Conservation (phyloP, 1,139 yeast genomes). For the Scheffersomyces cryptocercus region DNA sequence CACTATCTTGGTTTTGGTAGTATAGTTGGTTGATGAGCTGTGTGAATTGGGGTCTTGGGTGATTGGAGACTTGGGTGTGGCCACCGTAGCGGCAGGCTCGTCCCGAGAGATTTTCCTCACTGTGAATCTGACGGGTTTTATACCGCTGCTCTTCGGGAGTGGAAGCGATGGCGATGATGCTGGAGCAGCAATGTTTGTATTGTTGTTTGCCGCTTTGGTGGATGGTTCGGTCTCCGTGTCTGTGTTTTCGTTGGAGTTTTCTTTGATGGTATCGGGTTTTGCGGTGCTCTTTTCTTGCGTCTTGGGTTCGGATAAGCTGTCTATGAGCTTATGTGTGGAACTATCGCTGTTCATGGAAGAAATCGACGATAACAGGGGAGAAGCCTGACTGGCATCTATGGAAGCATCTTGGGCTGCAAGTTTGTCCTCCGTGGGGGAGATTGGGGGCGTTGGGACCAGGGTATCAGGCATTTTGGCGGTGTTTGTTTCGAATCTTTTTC, state of each 20-base stretch:
- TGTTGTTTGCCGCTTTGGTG: not conserved
- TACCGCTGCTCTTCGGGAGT: slow-evolving; percentile 8
- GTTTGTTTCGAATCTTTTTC: too few species aligned
- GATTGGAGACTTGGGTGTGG: slow-evolving; percentile 12
- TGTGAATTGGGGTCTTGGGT: not conserved
- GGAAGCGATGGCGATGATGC: not conserved
- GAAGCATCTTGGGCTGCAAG: too few species aligned
- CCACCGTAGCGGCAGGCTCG: slow-evolving; percentile 27
- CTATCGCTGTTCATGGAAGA: slow-evolving; percentile 28
- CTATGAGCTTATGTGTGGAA: slow-evolving; percentile 35
- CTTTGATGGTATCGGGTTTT: not conserved
- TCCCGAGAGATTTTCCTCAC: slow-evolving; percentile 42
- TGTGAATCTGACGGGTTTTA: slow-evolving; percentile 42
- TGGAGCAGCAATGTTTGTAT: not conserved
- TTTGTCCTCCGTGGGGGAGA: not conserved
- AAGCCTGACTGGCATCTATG: not conserved
- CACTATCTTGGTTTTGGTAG: not conserved
- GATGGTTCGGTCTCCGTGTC: slow-evolving; percentile 1
- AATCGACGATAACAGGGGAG: slow-evolving; percentile 24
- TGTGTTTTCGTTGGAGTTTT: not conserved
- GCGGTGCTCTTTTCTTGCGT: slow-evolving; percentile 3
- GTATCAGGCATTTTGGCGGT: too few species aligned
- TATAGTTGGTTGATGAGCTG: slow-evolving; percentile 1
- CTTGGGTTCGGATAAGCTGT: slow-evolving; percentile 25
- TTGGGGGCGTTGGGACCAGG: not conserved